These are phyloP conservation scores for Rauvolfia tetraphylla DNA, from an alignment of 257 asterid genomes.

Conservation along the genomic window DNA sequence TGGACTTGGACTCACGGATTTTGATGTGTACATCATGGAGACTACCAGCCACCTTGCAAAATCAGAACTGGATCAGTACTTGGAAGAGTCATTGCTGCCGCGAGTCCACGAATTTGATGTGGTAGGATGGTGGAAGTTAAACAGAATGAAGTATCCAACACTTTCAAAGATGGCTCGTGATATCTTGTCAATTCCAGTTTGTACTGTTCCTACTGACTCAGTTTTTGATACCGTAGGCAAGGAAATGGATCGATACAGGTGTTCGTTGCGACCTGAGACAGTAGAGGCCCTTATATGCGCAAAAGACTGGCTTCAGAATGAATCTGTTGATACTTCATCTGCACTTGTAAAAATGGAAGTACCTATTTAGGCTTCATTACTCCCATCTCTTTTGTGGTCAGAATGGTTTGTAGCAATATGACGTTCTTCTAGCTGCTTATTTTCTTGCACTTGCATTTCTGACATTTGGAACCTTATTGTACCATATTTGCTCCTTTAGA, in stretches of 20 bases:
- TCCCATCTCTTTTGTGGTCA: neutral
- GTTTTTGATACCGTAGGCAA: slow-evolving; percentile 69
- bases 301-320: slow-evolving; percentile 77
- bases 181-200: slow-evolving; percentile 81
- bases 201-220: slow-evolving; percentile 45
- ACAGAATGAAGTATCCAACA: slow-evolving; percentile 78
- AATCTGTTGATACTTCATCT: slow-evolving; percentile 30
- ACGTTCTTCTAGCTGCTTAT: slow-evolving; percentile 3
- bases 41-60: slow-evolving; percentile 66
- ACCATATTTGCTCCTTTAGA: slow-evolving; percentile 11
- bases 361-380: slow-evolving; percentile 43
- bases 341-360: slow-evolving; percentile 64
- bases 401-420: slow-evolving; percentile 10
- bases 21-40: slow-evolving; percentile 76
- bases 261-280: slow-evolving; percentile 79
- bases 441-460: neutral
- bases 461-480: slow-evolving; percentile 18
- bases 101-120: slow-evolving; percentile 92
- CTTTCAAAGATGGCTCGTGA: slow-evolving; percentile 95
- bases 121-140: slow-evolving; percentile 88
- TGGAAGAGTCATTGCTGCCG: slow-evolving; percentile 88
- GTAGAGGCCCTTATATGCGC: slow-evolving; percentile 92
- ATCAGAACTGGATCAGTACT: slow-evolving; percentile 84
- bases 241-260: slow-evolving; percentile 85
- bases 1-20: slow-evolving; percentile 66